These are phyloP conservation scores for Metschnikowia kunwiensis DNA, from an alignment of 805 yeast genomes.

Conservation along the genomic window DNA sequence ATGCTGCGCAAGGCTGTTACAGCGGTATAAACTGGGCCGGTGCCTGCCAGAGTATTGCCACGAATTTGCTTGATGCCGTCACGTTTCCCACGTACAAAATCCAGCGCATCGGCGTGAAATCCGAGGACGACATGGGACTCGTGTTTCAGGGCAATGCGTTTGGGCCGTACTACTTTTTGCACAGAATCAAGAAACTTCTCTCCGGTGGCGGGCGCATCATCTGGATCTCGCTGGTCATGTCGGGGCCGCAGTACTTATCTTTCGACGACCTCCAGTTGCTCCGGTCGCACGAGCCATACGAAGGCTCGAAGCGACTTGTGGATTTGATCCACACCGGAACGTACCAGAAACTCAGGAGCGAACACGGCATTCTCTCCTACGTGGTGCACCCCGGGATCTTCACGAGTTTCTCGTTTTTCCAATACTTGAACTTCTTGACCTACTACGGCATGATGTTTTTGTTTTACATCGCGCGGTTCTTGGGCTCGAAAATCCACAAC, in stretches of 20 bases:
- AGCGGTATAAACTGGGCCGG: slow-evolving; percentile 83
- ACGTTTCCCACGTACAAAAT: slow-evolving; percentile 85
- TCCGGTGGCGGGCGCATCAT: slow-evolving; percentile 61
- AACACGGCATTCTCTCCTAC: slow-evolving; percentile 64
- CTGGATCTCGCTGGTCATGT: slow-evolving; percentile 86
- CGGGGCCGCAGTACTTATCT: slow-evolving; percentile 70
- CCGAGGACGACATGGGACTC: slow-evolving; percentile 77
- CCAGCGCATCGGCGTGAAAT: slow-evolving; percentile 73
- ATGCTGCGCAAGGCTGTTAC: slow-evolving; percentile 88
- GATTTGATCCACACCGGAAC: slow-evolving; percentile 80
- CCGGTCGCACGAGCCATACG: slow-evolving; percentile 67
- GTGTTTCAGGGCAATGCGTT: slow-evolving; percentile 96
- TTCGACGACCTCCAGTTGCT: slow-evolving; percentile 72
- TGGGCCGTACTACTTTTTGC: slow-evolving; percentile 86
- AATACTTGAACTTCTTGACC: slow-evolving; percentile 72
- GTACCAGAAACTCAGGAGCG: slow-evolving; percentile 45
- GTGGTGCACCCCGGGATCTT: slow-evolving; percentile 93
- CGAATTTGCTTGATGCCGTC: slow-evolving; percentile 74
- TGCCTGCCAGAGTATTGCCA: slow-evolving; percentile 65
- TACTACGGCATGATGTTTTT: slow-evolving; percentile 81
- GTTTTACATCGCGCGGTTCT: slow-evolving; percentile 75
- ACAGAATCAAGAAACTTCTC: slow-evolving; percentile 58
- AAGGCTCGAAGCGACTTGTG: slow-evolving; percentile 84
- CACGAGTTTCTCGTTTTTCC: slow-evolving; percentile 74
- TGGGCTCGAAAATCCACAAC: slow-evolving; percentile 88